Conservation (phyloP, 1,284 basidiomycete species). For the Hemileia vastatrix region DNA sequence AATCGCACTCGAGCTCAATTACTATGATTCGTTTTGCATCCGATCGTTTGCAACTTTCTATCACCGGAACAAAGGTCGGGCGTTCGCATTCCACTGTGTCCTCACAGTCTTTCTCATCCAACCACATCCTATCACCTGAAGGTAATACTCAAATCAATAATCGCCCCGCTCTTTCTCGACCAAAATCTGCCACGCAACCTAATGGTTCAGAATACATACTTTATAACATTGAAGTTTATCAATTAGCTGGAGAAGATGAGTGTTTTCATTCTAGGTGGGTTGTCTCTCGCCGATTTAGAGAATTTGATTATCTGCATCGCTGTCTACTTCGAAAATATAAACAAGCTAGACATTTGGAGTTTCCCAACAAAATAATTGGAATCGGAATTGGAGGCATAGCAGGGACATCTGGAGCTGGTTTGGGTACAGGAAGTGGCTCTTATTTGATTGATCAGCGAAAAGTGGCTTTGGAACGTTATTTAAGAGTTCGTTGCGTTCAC, state of each 20-base stretch:
- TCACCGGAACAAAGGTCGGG: constrained; percentile 60
- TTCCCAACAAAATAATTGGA: constrained; percentile 83
- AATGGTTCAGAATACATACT: constrained; percentile 78
- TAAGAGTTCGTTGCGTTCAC: constrained; percentile 58
- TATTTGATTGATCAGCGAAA: constrained; percentile 72
- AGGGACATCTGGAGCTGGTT: neutral
- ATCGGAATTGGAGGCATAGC: constrained; percentile 50
- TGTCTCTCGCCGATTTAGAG: constrained; percentile 81
- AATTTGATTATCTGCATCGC: constrained; percentile 81
- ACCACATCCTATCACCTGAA: no score
- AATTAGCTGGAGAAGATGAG: constrained; percentile 60
- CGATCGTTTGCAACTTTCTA: constrained; percentile 64
- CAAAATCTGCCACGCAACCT: constrained; percentile 49
- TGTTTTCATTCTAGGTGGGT: constrained; percentile 75
- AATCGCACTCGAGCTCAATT: no score
- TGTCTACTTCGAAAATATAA: constrained; percentile 64
- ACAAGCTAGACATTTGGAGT: constrained; percentile 61
- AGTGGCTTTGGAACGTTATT: constrained; percentile 70
- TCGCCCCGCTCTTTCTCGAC: no score
- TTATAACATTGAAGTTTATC: constrained; percentile 85
- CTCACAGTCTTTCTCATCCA: no score
- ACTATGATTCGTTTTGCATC: constrained; percentile 63
- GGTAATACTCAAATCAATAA: no score
- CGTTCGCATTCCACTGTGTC: no score
- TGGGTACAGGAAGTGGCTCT: neutral